phyloP scores from a whole-genome alignment of 1,139 yeast genomes.

The Meyerozyma elateridarum region DNA sequence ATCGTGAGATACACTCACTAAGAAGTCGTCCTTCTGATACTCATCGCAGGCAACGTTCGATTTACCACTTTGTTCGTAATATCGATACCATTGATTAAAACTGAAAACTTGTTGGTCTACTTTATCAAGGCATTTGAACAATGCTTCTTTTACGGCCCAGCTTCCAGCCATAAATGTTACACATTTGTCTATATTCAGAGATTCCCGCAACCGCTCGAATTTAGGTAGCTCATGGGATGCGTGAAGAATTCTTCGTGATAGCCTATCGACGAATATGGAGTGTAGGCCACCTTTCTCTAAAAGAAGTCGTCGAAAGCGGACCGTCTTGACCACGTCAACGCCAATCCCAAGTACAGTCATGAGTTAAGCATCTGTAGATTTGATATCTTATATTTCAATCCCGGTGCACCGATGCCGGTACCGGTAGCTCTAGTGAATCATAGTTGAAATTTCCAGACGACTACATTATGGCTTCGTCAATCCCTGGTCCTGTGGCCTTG shows the following conservation, averaged over 20 bases:
- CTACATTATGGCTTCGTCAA: constrained; percentile 71
- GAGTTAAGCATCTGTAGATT: not conserved
- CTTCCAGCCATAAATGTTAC: constrained; percentile 46
- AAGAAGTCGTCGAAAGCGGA: constrained; percentile 47
- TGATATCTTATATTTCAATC: not conserved
- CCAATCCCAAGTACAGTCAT: constrained; percentile 46
- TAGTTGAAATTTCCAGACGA: not conserved
- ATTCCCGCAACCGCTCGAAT: constrained; percentile 18
- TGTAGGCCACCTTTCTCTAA: constrained; percentile 19
- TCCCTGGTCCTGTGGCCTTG: constrained; percentile 72
- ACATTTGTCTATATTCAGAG: constrained; percentile 18
- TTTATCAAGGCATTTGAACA: constrained; percentile 54
- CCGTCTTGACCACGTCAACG: constrained; percentile 50
- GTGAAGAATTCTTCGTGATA: constrained; percentile 49
- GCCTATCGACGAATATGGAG: constrained; percentile 29
- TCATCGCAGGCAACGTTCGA: constrained; percentile 34
- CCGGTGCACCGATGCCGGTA: too few relatives aligned
- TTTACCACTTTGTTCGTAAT: constrained; percentile 30
- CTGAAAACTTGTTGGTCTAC: constrained; percentile 46
- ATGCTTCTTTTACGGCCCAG: constrained; percentile 79
- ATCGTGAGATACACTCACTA: constrained; percentile 63
- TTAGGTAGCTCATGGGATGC: constrained; percentile 40
- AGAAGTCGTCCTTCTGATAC: constrained; percentile 44
- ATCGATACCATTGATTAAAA: constrained; percentile 61
- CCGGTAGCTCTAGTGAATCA: too few relatives aligned